These are phyloP conservation scores for Coemansia sp. DNA, from an alignment of 192 early-diverging fungal genomes.

Conservation along the genomic window DNA sequence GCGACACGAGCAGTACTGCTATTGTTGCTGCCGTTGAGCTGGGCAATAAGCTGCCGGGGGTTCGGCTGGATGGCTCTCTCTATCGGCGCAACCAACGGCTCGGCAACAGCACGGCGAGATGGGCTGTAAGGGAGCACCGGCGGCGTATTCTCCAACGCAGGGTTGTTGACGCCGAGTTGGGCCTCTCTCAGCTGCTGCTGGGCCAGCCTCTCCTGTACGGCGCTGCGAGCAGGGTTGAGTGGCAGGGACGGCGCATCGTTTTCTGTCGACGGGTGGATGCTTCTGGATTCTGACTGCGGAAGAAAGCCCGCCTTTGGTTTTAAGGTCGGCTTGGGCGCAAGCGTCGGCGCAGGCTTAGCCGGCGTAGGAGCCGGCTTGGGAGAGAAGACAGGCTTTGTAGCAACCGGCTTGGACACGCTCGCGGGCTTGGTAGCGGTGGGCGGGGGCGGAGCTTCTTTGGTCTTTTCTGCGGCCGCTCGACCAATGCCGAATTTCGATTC, in stretches of 20 bases:
- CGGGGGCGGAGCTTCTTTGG: background rate
- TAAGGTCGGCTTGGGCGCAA: background rate
- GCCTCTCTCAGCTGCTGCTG: background rate
- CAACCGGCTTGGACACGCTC: slow-evolving; percentile 6
- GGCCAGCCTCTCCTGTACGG: background rate
- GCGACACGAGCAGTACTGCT: background rate
- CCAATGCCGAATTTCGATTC: slow-evolving; percentile 30
- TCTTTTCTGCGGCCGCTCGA: background rate
- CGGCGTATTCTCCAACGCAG: slow-evolving; percentile 8
- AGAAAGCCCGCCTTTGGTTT: background rate
- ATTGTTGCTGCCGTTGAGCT: slow-evolving; percentile 15
- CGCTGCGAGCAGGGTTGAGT: slow-evolving; percentile 11
- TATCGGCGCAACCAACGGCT: slow-evolving; percentile 4
- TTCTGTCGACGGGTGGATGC: slow-evolving; percentile 21
- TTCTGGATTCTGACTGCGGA: background rate
- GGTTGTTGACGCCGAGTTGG: background rate
- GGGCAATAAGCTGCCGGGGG: slow-evolving; percentile 25
- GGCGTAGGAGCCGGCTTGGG: background rate
- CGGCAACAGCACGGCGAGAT: background rate
- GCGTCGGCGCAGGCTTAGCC: background rate
- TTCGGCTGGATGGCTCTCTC: slow-evolving; percentile 23
- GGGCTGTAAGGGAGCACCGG: background rate
- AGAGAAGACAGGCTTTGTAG: background rate
- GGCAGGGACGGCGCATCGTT: slow-evolving; percentile 36
- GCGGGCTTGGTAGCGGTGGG: slow-evolving; percentile 9